Evolutionary conservation across 75 land plant species (phyloP).

Genomic region (Selaginella moellendorffii): DNA sequence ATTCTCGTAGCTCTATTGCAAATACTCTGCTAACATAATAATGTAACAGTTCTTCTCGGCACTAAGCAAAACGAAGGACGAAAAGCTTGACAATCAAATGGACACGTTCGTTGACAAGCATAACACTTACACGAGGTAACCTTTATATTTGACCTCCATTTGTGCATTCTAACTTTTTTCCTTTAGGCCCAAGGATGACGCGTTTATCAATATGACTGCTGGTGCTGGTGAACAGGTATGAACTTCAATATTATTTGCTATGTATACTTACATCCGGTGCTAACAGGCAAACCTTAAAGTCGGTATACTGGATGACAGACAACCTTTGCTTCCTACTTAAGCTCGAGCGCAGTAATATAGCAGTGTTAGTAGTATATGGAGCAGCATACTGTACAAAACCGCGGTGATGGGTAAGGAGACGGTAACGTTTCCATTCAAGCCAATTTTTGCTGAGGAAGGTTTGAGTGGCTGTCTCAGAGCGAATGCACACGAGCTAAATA

Average conservation of each 20-base stretch:
- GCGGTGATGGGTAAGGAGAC: neutral
- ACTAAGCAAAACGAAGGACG: slow-evolving; percentile 54
- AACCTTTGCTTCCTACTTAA: slow-evolving; percentile 20
- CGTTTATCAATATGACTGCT: slow-evolving; percentile 65
- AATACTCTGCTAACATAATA: neutral
- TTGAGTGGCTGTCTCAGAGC: too few species aligned
- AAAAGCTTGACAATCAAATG: slow-evolving; percentile 14
- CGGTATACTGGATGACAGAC: slow-evolving; percentile 13
- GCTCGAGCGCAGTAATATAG: neutral
- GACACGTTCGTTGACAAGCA: neutral
- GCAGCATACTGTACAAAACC: neutral
- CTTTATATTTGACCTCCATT: neutral
- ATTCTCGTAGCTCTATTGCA: too few species aligned
- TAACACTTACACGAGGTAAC: neutral
- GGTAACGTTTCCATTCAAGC: slow-evolving; percentile 1
- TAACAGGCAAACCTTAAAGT: slow-evolving; percentile 19
- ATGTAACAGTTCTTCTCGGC: slow-evolving; percentile 65
- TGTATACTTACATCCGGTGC: neutral
- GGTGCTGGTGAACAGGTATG: slow-evolving; percentile 31
- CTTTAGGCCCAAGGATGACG: slow-evolving; percentile 58
- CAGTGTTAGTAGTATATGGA: too few species aligned
- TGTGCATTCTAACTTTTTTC: slow-evolving; percentile 4
- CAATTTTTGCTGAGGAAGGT: neutral
- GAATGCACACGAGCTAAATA: too few species aligned
- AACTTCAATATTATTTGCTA: neutral